phyloP scores from a whole-genome alignment of 2,329 filamentous ascomycete genomes.

The Apiospora phragmitis region DNA sequence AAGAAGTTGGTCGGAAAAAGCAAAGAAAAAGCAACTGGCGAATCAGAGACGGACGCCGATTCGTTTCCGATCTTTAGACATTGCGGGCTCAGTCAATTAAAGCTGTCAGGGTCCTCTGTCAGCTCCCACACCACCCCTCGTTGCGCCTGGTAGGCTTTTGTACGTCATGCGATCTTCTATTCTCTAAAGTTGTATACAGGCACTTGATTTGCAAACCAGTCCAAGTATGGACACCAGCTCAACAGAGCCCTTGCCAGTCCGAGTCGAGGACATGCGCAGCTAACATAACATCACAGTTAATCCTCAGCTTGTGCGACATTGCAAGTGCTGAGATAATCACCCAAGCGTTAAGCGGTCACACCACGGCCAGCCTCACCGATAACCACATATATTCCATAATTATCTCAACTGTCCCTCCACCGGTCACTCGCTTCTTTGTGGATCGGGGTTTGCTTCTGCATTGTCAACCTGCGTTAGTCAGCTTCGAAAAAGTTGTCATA shows the following conservation, averaged over 20 bases:
- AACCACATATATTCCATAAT: slow-evolving; percentile 1
- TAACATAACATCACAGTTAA: not conserved
- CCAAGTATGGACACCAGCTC: not conserved
- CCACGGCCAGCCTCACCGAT: not conserved
- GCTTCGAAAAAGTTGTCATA: not conserved
- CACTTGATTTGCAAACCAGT: not conserved
- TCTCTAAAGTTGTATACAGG: not conserved
- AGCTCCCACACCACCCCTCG: slow-evolving; percentile 5
- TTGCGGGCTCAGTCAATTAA: slow-evolving; percentile 5
- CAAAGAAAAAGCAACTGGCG: not conserved
- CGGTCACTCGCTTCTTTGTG: not conserved
- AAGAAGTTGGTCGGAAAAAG: not conserved
- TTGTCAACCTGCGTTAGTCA: not conserved
- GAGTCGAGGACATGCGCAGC: not conserved
- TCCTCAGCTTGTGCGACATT: not conserved
- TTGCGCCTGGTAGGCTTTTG: not conserved
- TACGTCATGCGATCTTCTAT: not conserved
- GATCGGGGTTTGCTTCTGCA: not conserved
- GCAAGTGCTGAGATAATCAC: not conserved
- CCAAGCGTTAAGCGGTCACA: not conserved
- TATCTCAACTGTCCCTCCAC: not conserved
- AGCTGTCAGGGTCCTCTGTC: slow-evolving; percentile 1
- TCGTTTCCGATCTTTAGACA: not conserved
- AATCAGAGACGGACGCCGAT: not conserved
- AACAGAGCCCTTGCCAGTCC: not conserved